Conservation (phyloP, 352 stramenopile genomes). For the Pythium apleroticum region DNA sequence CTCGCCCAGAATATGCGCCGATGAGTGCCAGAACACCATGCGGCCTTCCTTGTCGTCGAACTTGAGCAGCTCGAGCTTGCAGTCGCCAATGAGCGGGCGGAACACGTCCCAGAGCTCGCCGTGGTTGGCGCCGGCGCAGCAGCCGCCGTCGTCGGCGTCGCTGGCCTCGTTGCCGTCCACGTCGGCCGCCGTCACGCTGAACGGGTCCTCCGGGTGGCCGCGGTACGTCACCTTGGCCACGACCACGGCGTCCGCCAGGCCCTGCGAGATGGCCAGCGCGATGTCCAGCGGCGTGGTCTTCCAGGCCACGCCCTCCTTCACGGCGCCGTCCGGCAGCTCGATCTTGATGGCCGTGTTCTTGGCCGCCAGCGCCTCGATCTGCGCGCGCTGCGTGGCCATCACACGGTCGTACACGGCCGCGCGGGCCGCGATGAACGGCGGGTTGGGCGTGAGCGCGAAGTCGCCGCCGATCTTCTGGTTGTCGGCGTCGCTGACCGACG, state of each 20-base stretch:
- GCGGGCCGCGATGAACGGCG: slow-evolving; percentile 80
- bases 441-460: slow-evolving; percentile 80
- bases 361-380: slow-evolving; percentile 79
- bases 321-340: slow-evolving; percentile 95
- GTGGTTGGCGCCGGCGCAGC: slow-evolving; percentile 53
- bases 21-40: slow-evolving; percentile 98
- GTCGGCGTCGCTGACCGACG: slow-evolving; percentile 47
- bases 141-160: slow-evolving; percentile 53
- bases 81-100: slow-evolving; percentile 96
- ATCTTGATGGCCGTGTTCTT: slow-evolving; percentile 92
- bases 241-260: slow-evolving; percentile 91
- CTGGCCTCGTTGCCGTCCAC: slow-evolving; percentile 86
- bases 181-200: slow-evolving; percentile 79
- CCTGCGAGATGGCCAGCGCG: slow-evolving; percentile 93
- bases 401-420: slow-evolving; percentile 87
- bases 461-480: slow-evolving; percentile 79
- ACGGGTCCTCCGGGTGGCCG: slow-evolving; percentile 65
- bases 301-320: slow-evolving; percentile 91
- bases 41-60: slow-evolving; percentile 94
- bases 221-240: slow-evolving; percentile 93
- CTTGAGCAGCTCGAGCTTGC: slow-evolving; percentile 96
- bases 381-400: slow-evolving; percentile 63
- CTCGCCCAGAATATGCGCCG: slow-evolving; percentile 96
- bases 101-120: slow-evolving; percentile 97
- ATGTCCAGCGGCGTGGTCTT: slow-evolving; percentile 97